These are phyloP conservation scores for Talaromyces rugulosus DNA, from an alignment of 2,329 filamentous ascomycete species.

Conservation along the genomic window DNA sequence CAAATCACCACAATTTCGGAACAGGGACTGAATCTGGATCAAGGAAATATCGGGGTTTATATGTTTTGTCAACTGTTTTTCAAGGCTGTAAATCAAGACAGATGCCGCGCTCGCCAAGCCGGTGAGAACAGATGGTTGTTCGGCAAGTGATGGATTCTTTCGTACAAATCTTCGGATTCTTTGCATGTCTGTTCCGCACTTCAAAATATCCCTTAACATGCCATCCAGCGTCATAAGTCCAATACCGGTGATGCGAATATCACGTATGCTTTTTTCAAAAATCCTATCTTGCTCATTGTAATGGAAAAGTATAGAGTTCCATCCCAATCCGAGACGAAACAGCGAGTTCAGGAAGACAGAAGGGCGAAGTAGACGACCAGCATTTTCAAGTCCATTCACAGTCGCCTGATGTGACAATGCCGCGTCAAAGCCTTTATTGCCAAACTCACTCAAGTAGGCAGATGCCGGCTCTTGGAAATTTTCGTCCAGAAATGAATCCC, in stretches of 20 bases:
- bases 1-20: slow-evolving; percentile 34
- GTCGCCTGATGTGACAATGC: slow-evolving; percentile 26
- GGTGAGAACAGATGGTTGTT: slow-evolving; percentile 28
- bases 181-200: slow-evolving; percentile 36
- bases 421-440: slow-evolving; percentile 36
- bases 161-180: slow-evolving; percentile 32
- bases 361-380: slow-evolving; percentile 29
- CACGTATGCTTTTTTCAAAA: slow-evolving; percentile 40
- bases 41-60: slow-evolving; percentile 27
- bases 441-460: slow-evolving; percentile 42
- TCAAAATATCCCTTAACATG: slow-evolving; percentile 26
- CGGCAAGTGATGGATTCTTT: slow-evolving; percentile 21
- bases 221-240: slow-evolving; percentile 41
- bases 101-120: slow-evolving; percentile 31
- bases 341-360: slow-evolving; percentile 38
- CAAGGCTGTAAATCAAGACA: slow-evolving; percentile 34
- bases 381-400: slow-evolving; percentile 17
- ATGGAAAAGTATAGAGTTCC: slow-evolving; percentile 41
- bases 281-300: slow-evolving; percentile 31
- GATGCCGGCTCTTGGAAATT: slow-evolving; percentile 29
- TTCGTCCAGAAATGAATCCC: slow-evolving; percentile 38
- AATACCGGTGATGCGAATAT: slow-evolving; percentile 48
- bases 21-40: slow-evolving; percentile 35
- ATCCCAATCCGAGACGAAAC: slow-evolving; percentile 40
- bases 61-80: slow-evolving; percentile 28